Evolutionary conservation across 768 basidiomycete species (phyloP).

Genomic region (Auriculariales sp.): DNA sequence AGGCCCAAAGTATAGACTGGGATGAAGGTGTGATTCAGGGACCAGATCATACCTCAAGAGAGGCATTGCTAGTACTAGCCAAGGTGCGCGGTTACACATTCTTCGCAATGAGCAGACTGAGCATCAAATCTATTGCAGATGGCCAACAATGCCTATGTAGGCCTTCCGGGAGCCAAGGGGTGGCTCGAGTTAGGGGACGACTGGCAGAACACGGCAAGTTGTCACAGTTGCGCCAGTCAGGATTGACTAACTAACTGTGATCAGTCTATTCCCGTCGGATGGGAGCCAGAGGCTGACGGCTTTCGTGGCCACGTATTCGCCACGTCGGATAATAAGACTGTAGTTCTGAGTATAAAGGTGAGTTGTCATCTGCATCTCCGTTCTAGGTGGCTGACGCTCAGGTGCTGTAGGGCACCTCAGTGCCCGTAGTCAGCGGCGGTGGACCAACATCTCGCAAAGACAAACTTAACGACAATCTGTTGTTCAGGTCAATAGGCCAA

Average conservation of each 20-base stretch:
- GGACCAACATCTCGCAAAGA: conserved; percentile 85
- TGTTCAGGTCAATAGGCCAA: too few species aligned
- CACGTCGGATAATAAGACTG: conserved; percentile 61
- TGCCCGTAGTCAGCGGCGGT: conserved; percentile 52
- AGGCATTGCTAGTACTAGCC: conserved; percentile 67
- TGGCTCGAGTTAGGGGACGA: conserved; percentile 67
- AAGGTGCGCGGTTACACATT: too few species aligned
- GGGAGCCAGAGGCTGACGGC: conserved; percentile 79
- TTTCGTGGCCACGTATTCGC: conserved; percentile 89
- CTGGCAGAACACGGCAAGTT: conserved; percentile 43
- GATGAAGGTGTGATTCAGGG: conserved; percentile 55
- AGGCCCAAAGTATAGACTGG: conserved; percentile 29
- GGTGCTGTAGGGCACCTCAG: conserved; percentile 90
- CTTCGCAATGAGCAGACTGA: too few species aligned
- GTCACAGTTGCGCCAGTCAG: neutral
- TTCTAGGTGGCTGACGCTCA: too few species aligned
- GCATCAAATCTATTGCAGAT: too few species aligned
- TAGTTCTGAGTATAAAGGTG: conserved; percentile 84
- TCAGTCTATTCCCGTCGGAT: conserved; percentile 75
- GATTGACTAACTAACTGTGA: neutral
- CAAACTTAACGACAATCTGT: conserved; percentile 82
- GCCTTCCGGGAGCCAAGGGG: conserved; percentile 36
- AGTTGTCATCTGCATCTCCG: too few species aligned
- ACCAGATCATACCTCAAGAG: conserved; percentile 65
- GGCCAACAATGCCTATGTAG: conserved; percentile 81